Base-by-base conservation (phyloP, 306 rosid genomes). In the Vigna radiata region DNA sequence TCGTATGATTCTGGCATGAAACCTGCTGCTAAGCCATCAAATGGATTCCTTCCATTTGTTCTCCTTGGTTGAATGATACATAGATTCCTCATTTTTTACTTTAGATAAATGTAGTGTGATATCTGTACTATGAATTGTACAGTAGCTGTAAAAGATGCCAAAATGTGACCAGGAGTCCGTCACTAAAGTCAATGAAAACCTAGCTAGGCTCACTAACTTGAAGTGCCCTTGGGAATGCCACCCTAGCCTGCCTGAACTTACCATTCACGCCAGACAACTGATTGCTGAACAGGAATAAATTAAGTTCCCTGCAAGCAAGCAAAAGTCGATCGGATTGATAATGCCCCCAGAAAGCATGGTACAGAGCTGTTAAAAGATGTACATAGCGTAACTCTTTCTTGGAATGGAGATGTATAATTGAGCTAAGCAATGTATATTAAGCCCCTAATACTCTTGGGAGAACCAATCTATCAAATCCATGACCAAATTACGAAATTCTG, bases 201-300 rank as follows among this genome's bases (percentile, higher is more conserved):
- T 67, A 68, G 77, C 65, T 10, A 25, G 47, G 62, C 47, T 56
- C 7, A 43, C 39, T 55, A 46, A 41, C 46, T 64, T 33, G 62
- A 53, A 44, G 60, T 27, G 59, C 31, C 43, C 21, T 37, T 56
- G 67, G 52, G 48, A 77, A 77, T 33, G 68, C 33, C 74, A 78
- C 70, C 69, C 8, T 19, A 29, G 7, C 61, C 68, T 78, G 86
- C 61, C 68, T 78, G 83, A 67, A 78, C 12, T 68, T 64, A 29
- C 59, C 66, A 43, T 68, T 65, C 75, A 61, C 54, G 75, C 68
- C 81, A 62, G 83, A 79, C 75, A 61, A 63, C 67, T 16, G 70
- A 70, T 66, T 12, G 19, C 53, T 10, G 17, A 43, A 8, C 56
- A 52, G 15, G 72, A 52, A 73, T 60, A 74, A 39, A 50, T n/a